A percentile compares a stretch with the other conserved stretches of the same genome.
These are phyloP conservation scores for Chaetoceros tenuissimus DNA, from an alignment of 108 stramenopile species.

Conservation along the genomic window DNA sequence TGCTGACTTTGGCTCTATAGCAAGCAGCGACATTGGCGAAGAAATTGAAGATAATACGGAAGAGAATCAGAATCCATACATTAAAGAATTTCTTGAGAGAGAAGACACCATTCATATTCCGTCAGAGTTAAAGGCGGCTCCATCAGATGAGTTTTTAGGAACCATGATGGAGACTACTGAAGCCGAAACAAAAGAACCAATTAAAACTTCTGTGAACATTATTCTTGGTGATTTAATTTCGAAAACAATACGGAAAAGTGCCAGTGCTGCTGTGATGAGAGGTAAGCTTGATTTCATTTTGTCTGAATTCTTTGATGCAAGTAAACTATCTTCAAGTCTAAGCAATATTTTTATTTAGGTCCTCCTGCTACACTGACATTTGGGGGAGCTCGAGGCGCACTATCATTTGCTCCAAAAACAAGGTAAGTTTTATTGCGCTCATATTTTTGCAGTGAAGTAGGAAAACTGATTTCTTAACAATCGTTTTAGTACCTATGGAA, in stretches of 20 bases:
- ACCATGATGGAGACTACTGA: background rate
- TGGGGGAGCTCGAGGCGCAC: conserved; percentile 81
- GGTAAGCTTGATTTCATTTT: too few species aligned
- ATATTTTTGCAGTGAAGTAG: too few species aligned
- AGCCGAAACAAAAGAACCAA: too few species aligned
- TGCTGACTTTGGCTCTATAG: conserved; percentile 2
- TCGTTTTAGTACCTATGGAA: background rate
- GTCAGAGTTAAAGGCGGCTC: conserved; percentile 5
- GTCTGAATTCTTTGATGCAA: too few species aligned
- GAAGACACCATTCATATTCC: background rate
- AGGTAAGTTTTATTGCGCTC: conserved; percentile 1
- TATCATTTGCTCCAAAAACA: conserved; percentile 23
- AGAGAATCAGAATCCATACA: background rate
- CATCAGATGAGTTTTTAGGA: background rate
- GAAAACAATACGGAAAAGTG: conserved; percentile 61
- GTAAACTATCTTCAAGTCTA: too few species aligned
- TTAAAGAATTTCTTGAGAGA: background rate
- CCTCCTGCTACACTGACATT: conserved; percentile 84
- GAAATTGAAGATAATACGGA: conserved; percentile 2
- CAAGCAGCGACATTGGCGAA: conserved; percentile 1
- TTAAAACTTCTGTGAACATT: conserved; percentile 22
- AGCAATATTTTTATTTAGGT: too few species aligned
- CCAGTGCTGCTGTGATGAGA: conserved; percentile 71
- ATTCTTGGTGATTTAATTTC: conserved; percentile 47
- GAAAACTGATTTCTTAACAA: too few species aligned